These are phyloP conservation scores for Microcos paniculata DNA, from an alignment of 345 rosid species.

Conservation along the genomic window DNA sequence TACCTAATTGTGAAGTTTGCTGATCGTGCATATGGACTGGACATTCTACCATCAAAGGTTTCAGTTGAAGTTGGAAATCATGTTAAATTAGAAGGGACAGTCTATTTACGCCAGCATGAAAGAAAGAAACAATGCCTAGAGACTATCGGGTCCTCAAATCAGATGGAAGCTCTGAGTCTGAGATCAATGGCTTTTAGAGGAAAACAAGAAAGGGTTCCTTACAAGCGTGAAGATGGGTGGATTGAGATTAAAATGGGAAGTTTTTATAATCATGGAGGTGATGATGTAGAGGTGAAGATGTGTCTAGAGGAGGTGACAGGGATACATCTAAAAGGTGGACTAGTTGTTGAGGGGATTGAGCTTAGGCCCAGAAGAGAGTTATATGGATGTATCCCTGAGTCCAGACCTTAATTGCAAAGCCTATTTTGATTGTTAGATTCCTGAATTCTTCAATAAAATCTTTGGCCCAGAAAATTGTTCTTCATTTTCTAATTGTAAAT, in stretches of 20 bases:
- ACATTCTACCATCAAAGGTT: slow-evolving; percentile 43
- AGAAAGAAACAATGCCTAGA: slow-evolving; percentile 12
- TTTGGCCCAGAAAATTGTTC: too few species aligned
- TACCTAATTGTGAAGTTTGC: slow-evolving; percentile 42
- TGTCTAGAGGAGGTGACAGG: too few species aligned
- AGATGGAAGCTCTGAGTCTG: neutral
- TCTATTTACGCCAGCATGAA: slow-evolving; percentile 31
- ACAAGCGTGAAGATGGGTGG: slow-evolving; percentile 3
- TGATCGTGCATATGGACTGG: slow-evolving; percentile 41
- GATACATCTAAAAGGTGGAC: too few species aligned
- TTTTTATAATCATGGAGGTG: too few species aligned
- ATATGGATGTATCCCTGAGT: too few species aligned
- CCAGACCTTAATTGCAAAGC: too few species aligned
- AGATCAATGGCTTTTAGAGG: neutral
- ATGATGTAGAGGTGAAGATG: too few species aligned
- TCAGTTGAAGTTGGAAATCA: slow-evolving; percentile 20
- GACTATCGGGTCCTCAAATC: neutral
- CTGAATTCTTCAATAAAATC: too few species aligned
- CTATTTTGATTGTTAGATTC: too few species aligned
- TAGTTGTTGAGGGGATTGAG: too few species aligned
- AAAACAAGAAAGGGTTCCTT: neutral
- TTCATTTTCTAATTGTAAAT: too few species aligned
- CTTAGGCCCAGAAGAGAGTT: too few species aligned
- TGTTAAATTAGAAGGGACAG: slow-evolving; percentile 15
- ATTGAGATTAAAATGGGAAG: neutral